Evolutionary conservation across 2,329 filamentous ascomycete genomes (phyloP).

Genomic region (Botrytis cinerea): DNA sequence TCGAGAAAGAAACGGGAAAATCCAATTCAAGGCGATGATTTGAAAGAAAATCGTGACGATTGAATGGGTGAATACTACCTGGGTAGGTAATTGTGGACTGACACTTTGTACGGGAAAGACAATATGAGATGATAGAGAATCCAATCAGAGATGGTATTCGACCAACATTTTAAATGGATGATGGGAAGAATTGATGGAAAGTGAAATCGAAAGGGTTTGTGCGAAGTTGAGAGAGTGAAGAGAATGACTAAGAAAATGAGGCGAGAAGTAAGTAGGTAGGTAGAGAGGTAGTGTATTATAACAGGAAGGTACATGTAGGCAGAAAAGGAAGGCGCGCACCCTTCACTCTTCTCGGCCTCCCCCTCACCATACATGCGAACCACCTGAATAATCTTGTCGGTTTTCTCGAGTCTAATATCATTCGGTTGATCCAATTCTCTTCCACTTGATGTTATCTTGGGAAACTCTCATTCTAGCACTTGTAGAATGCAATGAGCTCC

Average conservation of each 20-base stretch:
- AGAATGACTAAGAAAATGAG: slow-evolving; percentile 4
- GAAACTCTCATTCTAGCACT: neutral
- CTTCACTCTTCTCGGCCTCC: neutral
- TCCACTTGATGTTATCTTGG: neutral
- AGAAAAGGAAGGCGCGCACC: neutral
- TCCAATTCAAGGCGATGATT: neutral
- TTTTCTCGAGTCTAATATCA: neutral
- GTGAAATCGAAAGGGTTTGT: neutral
- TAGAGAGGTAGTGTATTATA: neutral
- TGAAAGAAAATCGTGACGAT: neutral
- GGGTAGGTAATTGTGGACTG: neutral
- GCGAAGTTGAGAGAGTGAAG: no score
- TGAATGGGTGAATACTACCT: neutral
- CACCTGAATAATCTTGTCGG: neutral
- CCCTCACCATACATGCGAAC: neutral
- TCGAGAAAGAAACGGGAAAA: neutral
- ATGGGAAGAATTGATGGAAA: neutral
- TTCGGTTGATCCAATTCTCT: neutral
- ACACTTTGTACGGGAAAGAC: neutral
- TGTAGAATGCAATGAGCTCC: neutral
- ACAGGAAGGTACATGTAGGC: neutral
- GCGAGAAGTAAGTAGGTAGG: neutral
- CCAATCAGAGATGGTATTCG: neutral
- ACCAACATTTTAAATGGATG: neutral
- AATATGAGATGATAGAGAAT: neutral